Base-by-base conservation (phyloP, 2,329 filamentous ascomycete genomes). In the Trichophyton mentagrophytes region DNA sequence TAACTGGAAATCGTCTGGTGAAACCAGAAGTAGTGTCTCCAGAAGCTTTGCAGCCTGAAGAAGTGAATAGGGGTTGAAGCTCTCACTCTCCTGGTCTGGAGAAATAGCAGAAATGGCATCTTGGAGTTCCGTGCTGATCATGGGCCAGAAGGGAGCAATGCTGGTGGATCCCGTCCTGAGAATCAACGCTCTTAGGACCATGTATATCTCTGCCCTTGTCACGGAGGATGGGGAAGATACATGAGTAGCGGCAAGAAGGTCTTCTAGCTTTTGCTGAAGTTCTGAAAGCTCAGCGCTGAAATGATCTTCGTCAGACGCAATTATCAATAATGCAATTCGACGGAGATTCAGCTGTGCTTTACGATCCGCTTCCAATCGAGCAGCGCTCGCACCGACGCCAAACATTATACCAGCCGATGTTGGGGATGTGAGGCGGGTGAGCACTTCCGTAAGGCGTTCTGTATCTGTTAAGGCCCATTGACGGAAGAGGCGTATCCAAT, bases 401-500 rank as follows among this genome's bases (percentile, higher is more conserved):
- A 99, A 99, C 71, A 99, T 92, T 66, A 99, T 95, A 7, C 93
- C 93, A 0, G 95, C 93, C 13, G 91, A 92, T 1, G 91, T 90
- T 4, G 93, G 93, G 3, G 91, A 83, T 4, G 85, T 85, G 64
- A 99, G 82, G 20, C 90, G 86, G 42, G 82, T 79, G 7, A 97
- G 75, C 3, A 96, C 78, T 64, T 99, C 93, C 0, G 85, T 78
- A 74, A 99, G 82, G 55, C 88, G 85, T 60, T 96, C 91, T 74
- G 95, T 96, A 72, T 99, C 93, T 15, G 83, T 83, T 13, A 91
- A 76, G 2, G 85, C 82, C 88, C 91, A 96, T 70, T 96, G 90
- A 44, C 84, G 85, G 22, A 99, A 74, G 13, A 97, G 79, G 0
- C 87, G 85, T 62, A 96, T 80, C 93, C 93, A 97, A 66, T 85